A percentile compares a stretch with the other conserved stretches of the same genome.
Evolutionary conservation across 208 protist genomes (phyloP).

Genomic region (Tritrichomonas foetus): DNA sequence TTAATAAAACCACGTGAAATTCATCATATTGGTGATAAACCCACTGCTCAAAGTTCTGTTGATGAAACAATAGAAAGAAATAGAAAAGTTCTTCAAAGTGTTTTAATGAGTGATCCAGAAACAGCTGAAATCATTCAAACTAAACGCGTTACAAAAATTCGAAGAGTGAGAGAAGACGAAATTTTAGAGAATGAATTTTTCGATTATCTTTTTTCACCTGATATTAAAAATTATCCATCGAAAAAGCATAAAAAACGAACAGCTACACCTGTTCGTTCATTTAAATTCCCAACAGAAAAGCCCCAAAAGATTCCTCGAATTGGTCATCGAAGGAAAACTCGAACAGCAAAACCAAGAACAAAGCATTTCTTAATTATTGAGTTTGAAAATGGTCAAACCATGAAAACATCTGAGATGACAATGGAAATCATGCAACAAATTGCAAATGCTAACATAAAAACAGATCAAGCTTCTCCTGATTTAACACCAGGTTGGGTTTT

Average conservation of each 20-base stretch:
- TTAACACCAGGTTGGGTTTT: neutral
- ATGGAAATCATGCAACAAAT: neutral
- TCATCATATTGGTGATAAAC: neutral
- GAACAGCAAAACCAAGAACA: neutral
- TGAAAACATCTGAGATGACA: neutral
- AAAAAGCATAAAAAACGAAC: neutral
- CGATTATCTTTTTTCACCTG: neutral
- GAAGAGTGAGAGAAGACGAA: neutral
- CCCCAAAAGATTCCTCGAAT: too few species aligned
- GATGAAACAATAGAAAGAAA: neutral
- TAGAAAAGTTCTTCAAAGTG: neutral
- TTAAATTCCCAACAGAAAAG: neutral
- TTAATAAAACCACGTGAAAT: neutral
- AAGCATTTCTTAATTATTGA: slow-evolving; percentile 12
- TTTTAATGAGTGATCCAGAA: neutral
- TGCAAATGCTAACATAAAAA: neutral
- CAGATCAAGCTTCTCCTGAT: neutral
- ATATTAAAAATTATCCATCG: neutral
- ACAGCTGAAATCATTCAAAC: neutral
- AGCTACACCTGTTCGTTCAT: neutral
- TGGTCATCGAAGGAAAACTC: too few species aligned
- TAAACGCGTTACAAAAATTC: neutral
- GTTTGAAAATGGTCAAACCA: neutral
- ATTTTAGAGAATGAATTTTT: neutral
- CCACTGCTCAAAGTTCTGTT: too few species aligned